A percentile compares a stretch with the other conserved stretches of the same genome.
These are phyloP conservation scores for Fusarium aywerte DNA, from an alignment of 2,329 filamentous ascomycete species.

Conservation along the genomic window DNA sequence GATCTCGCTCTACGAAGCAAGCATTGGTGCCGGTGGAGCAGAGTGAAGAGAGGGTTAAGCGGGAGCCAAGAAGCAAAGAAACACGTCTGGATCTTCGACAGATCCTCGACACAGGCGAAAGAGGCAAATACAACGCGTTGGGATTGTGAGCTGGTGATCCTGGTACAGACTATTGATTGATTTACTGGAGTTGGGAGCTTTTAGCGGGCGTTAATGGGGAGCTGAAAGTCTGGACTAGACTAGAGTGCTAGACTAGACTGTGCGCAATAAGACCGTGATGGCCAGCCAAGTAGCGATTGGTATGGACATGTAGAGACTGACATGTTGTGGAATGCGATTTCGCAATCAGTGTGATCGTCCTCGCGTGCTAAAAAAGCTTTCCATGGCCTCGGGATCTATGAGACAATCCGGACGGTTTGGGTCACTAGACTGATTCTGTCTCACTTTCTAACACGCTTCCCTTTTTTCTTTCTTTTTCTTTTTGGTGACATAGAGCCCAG, in stretches of 20 bases:
- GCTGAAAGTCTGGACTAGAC: slow-evolving; percentile 22
- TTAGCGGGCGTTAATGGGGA: slow-evolving; percentile 31
- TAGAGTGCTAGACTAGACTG: slow-evolving; percentile 1
- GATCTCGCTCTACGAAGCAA: slow-evolving; percentile 14
- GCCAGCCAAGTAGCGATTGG: slow-evolving; percentile 24
- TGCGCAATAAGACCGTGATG: slow-evolving; percentile 23
- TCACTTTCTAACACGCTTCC: slow-evolving; percentile 21
- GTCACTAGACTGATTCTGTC: slow-evolving; percentile 28
- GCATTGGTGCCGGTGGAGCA: slow-evolving; percentile 14
- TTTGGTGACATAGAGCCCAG: neutral
- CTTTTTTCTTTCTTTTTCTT: neutral
- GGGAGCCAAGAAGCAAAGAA: slow-evolving; percentile 32
- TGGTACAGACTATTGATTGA: neutral
- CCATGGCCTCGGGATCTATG: slow-evolving; percentile 7
- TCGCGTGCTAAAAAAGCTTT: slow-evolving; percentile 15
- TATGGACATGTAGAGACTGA: slow-evolving; percentile 23
- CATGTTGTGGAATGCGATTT: slow-evolving; percentile 42
- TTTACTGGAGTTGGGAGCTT: slow-evolving; percentile 10
- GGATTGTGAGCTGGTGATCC: slow-evolving; percentile 46
- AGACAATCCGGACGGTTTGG: slow-evolving; percentile 2
- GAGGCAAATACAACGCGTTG: slow-evolving; percentile 51
- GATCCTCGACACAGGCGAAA: slow-evolving; percentile 46
- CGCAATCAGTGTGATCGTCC: slow-evolving; percentile 13
- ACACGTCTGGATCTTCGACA: slow-evolving; percentile 41
- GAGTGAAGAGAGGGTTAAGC: slow-evolving; percentile 10